These are phyloP conservation scores for Trifolium pratense DNA, from an alignment of 306 rosid species.

Conservation along the genomic window DNA sequence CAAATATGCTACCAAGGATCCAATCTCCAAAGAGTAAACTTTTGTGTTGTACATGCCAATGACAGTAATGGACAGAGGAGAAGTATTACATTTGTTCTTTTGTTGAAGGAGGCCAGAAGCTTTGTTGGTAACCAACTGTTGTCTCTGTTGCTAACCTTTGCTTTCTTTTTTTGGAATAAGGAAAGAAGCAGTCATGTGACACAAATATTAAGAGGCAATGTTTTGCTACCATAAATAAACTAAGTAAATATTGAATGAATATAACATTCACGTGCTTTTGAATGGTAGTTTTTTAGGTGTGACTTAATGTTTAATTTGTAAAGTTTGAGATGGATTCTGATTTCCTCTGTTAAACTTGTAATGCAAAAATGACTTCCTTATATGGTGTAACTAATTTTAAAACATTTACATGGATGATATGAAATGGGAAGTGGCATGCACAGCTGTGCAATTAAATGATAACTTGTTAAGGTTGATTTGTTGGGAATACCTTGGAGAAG, in stretches of 20 bases:
- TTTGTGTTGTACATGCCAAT: not conserved
- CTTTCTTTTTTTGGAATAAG: not conserved
- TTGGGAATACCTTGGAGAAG: slow-evolving; percentile 21
- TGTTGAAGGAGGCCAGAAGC: slow-evolving; percentile 21
- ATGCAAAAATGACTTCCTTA: slow-evolving; percentile 2
- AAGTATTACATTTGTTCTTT: slow-evolving; percentile 3
- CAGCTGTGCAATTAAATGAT: slow-evolving; percentile 28
- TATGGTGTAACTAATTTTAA: slow-evolving; percentile 26
- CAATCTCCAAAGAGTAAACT: slow-evolving; percentile 1
- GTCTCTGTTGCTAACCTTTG: not conserved
- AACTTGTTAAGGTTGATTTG: slow-evolving; percentile 23
- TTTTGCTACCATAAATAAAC: slow-evolving; percentile 34
- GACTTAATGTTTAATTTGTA: slow-evolving; percentile 1
- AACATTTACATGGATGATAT: slow-evolving; percentile 16
- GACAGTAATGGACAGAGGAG: slow-evolving; percentile 11
- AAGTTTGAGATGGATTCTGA: slow-evolving; percentile 8
- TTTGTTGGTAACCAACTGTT: slow-evolving; percentile 17
- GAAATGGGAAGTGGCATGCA: slow-evolving; percentile 21
- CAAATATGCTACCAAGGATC: too few species aligned
- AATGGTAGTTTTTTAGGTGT: slow-evolving; percentile 27
- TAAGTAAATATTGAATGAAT: slow-evolving; percentile 18
- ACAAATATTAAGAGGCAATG: slow-evolving; percentile 20
- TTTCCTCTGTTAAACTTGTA: not conserved
- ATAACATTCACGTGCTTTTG: slow-evolving; percentile 17
- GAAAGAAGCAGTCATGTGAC: not conserved